Percentiles rank a stretch among this genome's conserved stretches.
phyloP scores from a whole-genome alignment of 2,329 filamentous ascomycete species.

The Kalaharituber pfeilii region DNA sequence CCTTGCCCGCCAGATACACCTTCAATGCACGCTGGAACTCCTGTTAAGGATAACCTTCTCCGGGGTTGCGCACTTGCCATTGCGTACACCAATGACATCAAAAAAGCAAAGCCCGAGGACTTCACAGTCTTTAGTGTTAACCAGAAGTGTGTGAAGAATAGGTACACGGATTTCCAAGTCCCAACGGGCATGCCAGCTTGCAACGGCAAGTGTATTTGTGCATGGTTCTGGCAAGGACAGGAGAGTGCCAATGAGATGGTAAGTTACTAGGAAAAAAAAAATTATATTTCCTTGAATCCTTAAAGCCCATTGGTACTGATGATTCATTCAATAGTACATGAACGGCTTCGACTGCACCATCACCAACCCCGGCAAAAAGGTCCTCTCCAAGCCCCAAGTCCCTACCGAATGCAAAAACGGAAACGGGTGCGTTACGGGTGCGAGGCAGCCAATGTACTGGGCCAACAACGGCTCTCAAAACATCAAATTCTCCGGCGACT shows the following conservation, averaged over 20 bases:
- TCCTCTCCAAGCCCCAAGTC: conserved; percentile 29
- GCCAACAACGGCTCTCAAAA: not conserved
- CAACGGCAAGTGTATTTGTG: conserved; percentile 28
- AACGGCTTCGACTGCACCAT: conserved; percentile 35
- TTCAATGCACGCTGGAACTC: conserved; percentile 8
- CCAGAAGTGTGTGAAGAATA: conserved; percentile 29
- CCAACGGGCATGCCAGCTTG: conserved; percentile 27
- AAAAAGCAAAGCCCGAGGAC: conserved; percentile 34
- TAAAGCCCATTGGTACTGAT: not conserved
- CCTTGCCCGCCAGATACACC: not conserved
- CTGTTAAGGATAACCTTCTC: conserved; percentile 6
- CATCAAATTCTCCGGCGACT: conserved; percentile 3
- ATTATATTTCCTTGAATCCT: not conserved
- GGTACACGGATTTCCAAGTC: conserved; percentile 27
- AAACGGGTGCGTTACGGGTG: conserved; percentile 31
- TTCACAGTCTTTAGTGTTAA: conserved; percentile 35
- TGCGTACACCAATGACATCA: conserved; percentile 33
- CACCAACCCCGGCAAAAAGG: conserved; percentile 28
- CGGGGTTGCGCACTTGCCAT: conserved; percentile 28
- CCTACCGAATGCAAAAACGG: conserved; percentile 31
- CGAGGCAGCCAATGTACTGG: conserved; percentile 29
- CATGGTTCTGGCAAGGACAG: conserved; percentile 29
- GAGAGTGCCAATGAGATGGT: conserved; percentile 12
- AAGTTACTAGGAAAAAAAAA: not conserved
- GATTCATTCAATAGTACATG: conserved; percentile 29